Evolutionary conservation across 208 protist species (phyloP).

Genomic region (Angomonas deanei): DNA sequence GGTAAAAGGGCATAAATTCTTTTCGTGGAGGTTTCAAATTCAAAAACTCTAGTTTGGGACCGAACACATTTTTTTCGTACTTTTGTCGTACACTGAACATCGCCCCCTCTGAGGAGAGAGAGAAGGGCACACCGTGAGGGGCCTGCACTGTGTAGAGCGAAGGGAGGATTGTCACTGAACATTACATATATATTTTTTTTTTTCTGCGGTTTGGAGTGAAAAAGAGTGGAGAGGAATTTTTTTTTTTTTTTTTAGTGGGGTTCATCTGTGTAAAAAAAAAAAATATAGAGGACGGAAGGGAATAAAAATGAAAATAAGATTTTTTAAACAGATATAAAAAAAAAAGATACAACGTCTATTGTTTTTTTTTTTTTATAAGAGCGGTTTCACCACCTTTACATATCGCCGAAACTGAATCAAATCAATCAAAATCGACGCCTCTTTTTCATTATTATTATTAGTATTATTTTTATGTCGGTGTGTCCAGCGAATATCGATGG

Average conservation of each 20-base stretch:
- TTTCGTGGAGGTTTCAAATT: slow-evolving; percentile 37
- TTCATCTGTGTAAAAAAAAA: background rate
- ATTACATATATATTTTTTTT: slow-evolving; percentile 18
- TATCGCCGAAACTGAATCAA: slow-evolving; percentile 62
- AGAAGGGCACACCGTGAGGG: slow-evolving; percentile 62
- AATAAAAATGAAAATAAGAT: too few species aligned
- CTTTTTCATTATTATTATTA: background rate
- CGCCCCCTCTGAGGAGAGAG: slow-evolving; percentile 38
- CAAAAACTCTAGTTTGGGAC: slow-evolving; percentile 56
- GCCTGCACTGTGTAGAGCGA: slow-evolving; percentile 50
- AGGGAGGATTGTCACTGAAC: slow-evolving; percentile 20
- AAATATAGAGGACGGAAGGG: too few species aligned
- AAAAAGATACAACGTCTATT: too few species aligned
- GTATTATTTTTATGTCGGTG: background rate
- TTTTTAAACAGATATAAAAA: too few species aligned
- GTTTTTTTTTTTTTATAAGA: too few species aligned
- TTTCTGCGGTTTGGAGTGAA: too few species aligned
- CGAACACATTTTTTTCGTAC: slow-evolving; percentile 62
- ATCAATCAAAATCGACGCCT: slow-evolving; percentile 39
- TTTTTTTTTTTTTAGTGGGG: too few species aligned
- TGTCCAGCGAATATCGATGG: slow-evolving; percentile 50
- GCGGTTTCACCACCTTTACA: slow-evolving; percentile 41
- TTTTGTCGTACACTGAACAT: slow-evolving; percentile 34
- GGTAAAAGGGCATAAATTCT: slow-evolving; percentile 88
- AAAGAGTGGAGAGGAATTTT: too few species aligned